These are phyloP conservation scores for Exserohilum rostratum DNA, from an alignment of 2,329 filamentous ascomycete species.

Conservation along the genomic window DNA sequence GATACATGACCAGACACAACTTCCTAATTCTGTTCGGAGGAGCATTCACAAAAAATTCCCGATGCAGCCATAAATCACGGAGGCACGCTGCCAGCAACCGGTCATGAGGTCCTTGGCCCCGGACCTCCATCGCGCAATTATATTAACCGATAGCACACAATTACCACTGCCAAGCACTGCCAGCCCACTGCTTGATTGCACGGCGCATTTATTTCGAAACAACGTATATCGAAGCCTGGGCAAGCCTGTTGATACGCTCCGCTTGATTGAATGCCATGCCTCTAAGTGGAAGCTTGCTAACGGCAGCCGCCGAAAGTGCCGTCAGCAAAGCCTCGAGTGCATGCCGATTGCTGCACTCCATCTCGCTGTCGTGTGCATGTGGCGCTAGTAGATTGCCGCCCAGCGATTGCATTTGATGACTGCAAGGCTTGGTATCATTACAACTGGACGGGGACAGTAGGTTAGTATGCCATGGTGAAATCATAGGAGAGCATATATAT, in stretches of 20 bases:
- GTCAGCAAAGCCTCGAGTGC: constrained; percentile 13
- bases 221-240: constrained; percentile 8
- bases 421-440: background rate
- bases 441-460: no score
- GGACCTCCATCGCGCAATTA: constrained; percentile 17
- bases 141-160: constrained; percentile 21
- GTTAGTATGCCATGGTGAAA: background rate
- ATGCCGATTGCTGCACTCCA: constrained; percentile 10
- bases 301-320: background rate
- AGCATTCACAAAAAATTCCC: background rate
- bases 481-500: constrained; percentile 11
- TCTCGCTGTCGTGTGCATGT: constrained; percentile 12
- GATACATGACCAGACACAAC: background rate
- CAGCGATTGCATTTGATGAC: constrained; percentile 10
- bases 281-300: background rate
- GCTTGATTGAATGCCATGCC: background rate
- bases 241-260: background rate
- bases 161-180: constrained; percentile 15
- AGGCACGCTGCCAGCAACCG: constrained; percentile 8
- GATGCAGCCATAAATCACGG: background rate
- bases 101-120: constrained; percentile 17
- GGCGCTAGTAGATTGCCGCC: constrained; percentile 16
- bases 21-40: background rate
- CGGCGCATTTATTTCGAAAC: constrained; percentile 20
- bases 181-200: constrained; percentile 15